Evolutionary conservation across 345 rosid genomes (phyloP).

Genomic region (Eucalyptus leucophloia): DNA sequence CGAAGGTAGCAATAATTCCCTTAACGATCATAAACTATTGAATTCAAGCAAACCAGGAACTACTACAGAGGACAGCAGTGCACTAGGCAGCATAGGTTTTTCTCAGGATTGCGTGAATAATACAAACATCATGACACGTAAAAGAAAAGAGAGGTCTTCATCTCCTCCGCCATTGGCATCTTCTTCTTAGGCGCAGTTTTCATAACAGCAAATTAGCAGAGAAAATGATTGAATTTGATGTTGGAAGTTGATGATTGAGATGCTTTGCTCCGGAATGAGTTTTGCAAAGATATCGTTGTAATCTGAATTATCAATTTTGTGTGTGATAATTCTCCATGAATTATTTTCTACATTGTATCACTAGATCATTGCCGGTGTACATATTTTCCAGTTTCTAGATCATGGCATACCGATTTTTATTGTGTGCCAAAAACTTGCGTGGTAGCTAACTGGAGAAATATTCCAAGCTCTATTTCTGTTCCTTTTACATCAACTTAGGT

Average conservation of each 20-base stretch:
- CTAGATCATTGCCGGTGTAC: not conserved
- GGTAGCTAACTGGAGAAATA: not conserved
- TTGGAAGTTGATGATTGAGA: not conserved
- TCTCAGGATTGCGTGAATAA: not conserved
- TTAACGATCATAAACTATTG: not conserved
- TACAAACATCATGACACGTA: not conserved
- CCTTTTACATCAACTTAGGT: not conserved
- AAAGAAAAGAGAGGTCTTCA: conserved; percentile 26
- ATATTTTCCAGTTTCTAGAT: not conserved
- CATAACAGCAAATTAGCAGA: not conserved
- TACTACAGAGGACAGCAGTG: not conserved
- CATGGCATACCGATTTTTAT: not conserved
- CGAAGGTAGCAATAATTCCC: not conserved
- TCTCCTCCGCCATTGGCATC: not conserved
- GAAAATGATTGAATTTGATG: not conserved
- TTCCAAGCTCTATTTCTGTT: not conserved
- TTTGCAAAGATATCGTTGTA: not conserved
- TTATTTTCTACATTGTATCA: not conserved
- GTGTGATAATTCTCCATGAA: not conserved
- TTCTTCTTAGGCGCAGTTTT: not conserved
- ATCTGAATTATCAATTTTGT: not conserved
- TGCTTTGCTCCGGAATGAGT: not conserved
- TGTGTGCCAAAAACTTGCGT: not conserved
- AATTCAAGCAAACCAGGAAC: not conserved
- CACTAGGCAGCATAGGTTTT: not conserved